phyloP scores from a whole-genome alignment of 129 eudicot genomes.

The Smallanthus sonchifolius region DNA sequence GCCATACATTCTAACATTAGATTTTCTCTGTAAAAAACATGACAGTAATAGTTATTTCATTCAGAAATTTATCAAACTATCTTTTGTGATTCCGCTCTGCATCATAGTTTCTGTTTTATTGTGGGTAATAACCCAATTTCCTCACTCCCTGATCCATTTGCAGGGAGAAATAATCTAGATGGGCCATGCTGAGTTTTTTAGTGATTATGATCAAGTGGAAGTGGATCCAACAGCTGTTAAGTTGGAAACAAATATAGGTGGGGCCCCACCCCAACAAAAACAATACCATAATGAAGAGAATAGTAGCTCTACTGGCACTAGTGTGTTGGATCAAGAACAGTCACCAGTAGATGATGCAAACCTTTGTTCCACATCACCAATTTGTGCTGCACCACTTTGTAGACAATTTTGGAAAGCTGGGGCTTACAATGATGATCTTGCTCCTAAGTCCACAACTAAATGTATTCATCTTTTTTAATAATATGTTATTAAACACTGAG shows the following conservation, averaged over 20 bases:
- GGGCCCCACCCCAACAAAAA: slow-evolving; percentile 19
- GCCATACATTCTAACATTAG: background rate
- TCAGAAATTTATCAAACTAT: background rate
- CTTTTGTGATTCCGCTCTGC: background rate
- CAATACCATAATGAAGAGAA: slow-evolving; percentile 37
- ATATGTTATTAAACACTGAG: background rate
- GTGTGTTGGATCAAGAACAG: slow-evolving; percentile 40
- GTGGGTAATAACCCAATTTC: background rate
- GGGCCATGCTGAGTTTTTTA: slow-evolving; percentile 31
- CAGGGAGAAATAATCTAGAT: slow-evolving; percentile 28
- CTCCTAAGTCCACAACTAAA: slow-evolving; percentile 41
- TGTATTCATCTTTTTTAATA: slow-evolving; percentile 22
- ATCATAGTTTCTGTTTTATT: background rate
- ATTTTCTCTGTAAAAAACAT: background rate
- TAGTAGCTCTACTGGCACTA: slow-evolving; percentile 38
- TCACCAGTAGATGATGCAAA: slow-evolving; percentile 52
- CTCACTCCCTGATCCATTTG: slow-evolving; percentile 7
- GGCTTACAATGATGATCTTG: slow-evolving; percentile 50
- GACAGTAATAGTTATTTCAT: background rate
- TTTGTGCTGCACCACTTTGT: slow-evolving; percentile 74
- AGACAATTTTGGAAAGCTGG: slow-evolving; percentile 99
- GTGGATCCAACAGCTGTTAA: slow-evolving; percentile 34
- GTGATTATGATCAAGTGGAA: slow-evolving; percentile 35
- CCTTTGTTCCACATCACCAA: slow-evolving; percentile 55
- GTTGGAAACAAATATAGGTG: slow-evolving; percentile 29